These are phyloP conservation scores for Fraxinus baroniana DNA, from an alignment of 305 asterid species.

Conservation along the genomic window DNA sequence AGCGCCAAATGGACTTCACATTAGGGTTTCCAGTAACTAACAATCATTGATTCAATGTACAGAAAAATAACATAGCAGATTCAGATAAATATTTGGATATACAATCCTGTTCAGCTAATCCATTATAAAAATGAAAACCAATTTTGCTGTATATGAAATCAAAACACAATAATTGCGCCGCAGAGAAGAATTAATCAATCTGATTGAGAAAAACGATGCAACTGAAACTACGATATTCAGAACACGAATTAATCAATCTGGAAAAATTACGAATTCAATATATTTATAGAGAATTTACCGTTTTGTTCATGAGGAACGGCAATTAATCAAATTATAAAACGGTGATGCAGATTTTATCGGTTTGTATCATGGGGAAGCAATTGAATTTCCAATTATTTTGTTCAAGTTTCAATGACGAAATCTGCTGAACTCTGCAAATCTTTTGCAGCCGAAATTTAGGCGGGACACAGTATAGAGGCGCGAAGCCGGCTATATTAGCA, in stretches of 20 bases:
- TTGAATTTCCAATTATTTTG: background rate
- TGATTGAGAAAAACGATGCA: background rate
- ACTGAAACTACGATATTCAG: background rate
- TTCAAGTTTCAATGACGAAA: background rate
- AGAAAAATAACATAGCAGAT: background rate
- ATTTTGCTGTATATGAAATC: background rate
- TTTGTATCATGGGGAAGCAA: background rate
- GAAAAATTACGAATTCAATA: background rate
- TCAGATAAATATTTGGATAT: background rate
- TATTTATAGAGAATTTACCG: background rate
- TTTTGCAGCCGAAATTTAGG: background rate
- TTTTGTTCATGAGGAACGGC: background rate
- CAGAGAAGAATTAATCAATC: background rate
- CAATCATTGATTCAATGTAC: background rate
- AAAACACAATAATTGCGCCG: background rate
- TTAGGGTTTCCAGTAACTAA: constrained; percentile 22
- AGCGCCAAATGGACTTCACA: constrained; percentile 38
- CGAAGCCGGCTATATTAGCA: background rate
- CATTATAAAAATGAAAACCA: background rate
- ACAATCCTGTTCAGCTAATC: background rate
- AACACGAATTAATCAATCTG: background rate
- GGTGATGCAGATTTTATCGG: background rate
- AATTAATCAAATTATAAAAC: background rate
- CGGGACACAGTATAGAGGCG: background rate
- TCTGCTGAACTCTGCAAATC: background rate